Conservation (phyloP, 208 protist genomes). For the Crithidia sp. region DNA sequence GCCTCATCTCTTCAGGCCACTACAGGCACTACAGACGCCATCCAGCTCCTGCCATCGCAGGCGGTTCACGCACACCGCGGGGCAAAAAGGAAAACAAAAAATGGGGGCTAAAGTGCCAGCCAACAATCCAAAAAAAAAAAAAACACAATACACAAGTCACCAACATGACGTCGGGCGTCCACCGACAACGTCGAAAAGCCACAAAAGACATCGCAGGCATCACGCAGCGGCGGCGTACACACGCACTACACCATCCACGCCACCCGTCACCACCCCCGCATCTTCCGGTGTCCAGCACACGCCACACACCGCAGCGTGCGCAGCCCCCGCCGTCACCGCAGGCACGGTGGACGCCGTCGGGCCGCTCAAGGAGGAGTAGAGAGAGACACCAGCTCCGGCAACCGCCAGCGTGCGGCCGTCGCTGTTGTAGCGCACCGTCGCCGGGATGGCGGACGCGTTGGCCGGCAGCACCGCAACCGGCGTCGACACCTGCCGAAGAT, state of each 20-base stretch:
- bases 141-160: not conserved
- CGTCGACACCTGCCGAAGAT: constrained; percentile 94
- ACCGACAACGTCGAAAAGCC: not conserved
- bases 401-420: constrained; percentile 31
- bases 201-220: not conserved
- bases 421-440: constrained; percentile 49
- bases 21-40: no score
- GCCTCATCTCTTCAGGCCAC: no score
- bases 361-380: constrained; percentile 18
- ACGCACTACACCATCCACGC: constrained; percentile 51
- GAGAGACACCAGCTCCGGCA: constrained; percentile 17
- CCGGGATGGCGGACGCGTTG: constrained; percentile 14
- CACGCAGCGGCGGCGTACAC: constrained; percentile 36
- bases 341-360: constrained; percentile 10
- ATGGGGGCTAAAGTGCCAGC: no score
- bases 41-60: no score
- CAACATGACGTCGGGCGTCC: not conserved
- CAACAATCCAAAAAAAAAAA: not conserved
- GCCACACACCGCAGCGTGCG: constrained; percentile 32
- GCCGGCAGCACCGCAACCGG: constrained; percentile 45
- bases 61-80: no score
- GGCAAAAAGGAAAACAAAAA: no score
- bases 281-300: constrained; percentile 55
- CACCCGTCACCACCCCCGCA: constrained; percentile 40
- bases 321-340: constrained; percentile 13